These are phyloP conservation scores for Vigna reflexopilosa DNA, from an alignment of 306 rosid genomes.

Conservation along the genomic window DNA sequence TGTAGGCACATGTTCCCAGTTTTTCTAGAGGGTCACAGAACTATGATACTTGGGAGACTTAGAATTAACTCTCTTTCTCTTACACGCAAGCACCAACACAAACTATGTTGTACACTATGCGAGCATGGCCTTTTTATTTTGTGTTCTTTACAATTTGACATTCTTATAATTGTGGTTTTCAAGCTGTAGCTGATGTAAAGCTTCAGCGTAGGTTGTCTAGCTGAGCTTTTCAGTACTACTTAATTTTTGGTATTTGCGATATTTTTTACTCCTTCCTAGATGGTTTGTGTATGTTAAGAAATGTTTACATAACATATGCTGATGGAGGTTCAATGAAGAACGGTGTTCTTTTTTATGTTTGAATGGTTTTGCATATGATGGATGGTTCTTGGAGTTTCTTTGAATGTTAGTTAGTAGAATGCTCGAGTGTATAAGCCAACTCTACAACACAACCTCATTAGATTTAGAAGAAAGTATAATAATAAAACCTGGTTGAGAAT, in stretches of 20 bases:
- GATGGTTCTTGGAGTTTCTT: constrained; percentile 29
- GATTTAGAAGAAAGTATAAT: constrained; percentile 5
- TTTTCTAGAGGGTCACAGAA: constrained; percentile 13
- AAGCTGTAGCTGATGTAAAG: constrained; percentile 9
- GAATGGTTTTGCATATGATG: constrained; percentile 23
- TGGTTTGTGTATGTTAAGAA: constrained; percentile 8
- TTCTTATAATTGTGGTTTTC: constrained; percentile 22
- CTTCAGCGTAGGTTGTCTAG: constrained; percentile 2
- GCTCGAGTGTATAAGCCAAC: constrained; percentile 5
- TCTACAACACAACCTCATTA: not conserved
- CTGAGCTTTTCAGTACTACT: not conserved
- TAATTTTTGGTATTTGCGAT: not conserved
- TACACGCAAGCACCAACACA: not conserved
- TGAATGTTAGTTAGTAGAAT: not conserved
- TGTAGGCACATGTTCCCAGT: not conserved
- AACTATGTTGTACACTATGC: constrained; percentile 15
- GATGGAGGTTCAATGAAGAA: constrained; percentile 24
- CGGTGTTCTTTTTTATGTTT: constrained; percentile 15
- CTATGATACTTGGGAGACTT: constrained; percentile 27
- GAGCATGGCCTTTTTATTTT: constrained; percentile 5
- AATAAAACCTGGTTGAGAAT: constrained; percentile 27
- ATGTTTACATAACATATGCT: constrained; percentile 3
- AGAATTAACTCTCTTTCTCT: not conserved
- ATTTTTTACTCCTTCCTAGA: constrained; percentile 7
- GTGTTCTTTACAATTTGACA: constrained; percentile 6